Conservation (phyloP, 2,329 filamentous ascomycete species). For the Verticillium dahliae region DNA sequence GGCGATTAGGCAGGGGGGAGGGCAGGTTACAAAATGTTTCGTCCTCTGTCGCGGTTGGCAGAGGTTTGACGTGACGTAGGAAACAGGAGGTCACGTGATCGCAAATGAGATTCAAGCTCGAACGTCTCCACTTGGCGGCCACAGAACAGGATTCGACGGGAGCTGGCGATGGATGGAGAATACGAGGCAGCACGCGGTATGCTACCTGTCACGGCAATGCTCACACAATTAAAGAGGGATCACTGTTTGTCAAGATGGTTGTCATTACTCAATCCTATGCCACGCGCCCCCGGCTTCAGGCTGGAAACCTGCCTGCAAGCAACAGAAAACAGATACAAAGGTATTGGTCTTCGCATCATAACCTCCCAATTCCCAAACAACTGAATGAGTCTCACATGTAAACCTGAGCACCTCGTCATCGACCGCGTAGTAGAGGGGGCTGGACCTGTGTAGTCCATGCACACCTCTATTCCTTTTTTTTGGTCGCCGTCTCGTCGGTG, state of each 20-base stretch:
- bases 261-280: constrained; percentile 13
- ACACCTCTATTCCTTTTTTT: background rate
- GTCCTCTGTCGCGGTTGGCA: constrained; percentile 4
- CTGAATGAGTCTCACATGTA: background rate
- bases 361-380: background rate
- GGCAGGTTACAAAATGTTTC: background rate
- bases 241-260: background rate
- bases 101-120: background rate
- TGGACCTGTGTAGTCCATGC: background rate
- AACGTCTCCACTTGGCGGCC: background rate
- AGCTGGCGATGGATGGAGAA: background rate
- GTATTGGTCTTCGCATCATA: constrained; percentile 13
- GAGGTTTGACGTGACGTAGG: constrained; percentile 1
- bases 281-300: constrained; percentile 8
- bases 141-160: background rate
- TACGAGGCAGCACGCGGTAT: background rate
- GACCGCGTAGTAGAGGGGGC: background rate
- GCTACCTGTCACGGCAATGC: background rate
- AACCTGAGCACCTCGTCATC: background rate
- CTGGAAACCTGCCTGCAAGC: constrained; percentile 10
- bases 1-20: background rate
- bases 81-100: constrained; percentile 10
- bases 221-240: too few species aligned
- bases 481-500: background rate
- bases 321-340: constrained; percentile 12